Evolutionary conservation across 1,284 basidiomycete genomes (phyloP).

Genomic region (Agroathelia rolfsii): DNA sequence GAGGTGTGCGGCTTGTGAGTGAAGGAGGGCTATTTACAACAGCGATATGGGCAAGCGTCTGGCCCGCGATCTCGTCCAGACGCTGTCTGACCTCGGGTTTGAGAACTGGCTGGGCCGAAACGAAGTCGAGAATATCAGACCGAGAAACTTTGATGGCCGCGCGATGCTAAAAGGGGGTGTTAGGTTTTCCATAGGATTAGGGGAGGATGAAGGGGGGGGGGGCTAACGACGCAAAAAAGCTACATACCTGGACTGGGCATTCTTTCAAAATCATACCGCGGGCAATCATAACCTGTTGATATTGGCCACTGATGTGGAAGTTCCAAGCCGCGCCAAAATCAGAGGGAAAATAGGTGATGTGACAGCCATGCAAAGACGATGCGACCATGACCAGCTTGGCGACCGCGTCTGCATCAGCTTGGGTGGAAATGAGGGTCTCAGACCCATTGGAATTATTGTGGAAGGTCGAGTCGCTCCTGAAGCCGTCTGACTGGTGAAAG

Average conservation of each 20-base stretch:
- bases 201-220: conserved; percentile 10
- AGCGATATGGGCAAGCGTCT: conserved; percentile 82
- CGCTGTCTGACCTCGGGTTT: conserved; percentile 82
- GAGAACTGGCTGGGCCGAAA: conserved; percentile 72
- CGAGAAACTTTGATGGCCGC: conserved; percentile 83
- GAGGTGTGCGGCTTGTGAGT: conserved; percentile 61
- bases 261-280: conserved; percentile 85
- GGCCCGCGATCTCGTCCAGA: conserved; percentile 86
- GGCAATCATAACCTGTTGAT: conserved; percentile 88
- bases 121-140: conserved; percentile 85
- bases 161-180: conserved; percentile 47
- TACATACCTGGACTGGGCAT: conserved; percentile 72
- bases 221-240: conserved; percentile 9
- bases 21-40: conserved; percentile 76
- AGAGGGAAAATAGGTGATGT: conserved; percentile 69
- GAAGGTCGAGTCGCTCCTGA: too few species aligned
- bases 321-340: conserved; percentile 73
- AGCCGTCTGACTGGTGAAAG: too few species aligned
- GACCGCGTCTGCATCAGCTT: conserved; percentile 60
- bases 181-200: conserved; percentile 10
- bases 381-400: conserved; percentile 76
- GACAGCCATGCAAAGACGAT: conserved; percentile 72
- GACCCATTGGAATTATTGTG: too few species aligned
- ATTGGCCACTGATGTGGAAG: conserved; percentile 85
- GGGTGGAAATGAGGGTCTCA: too few species aligned